phyloP scores from a whole-genome alignment of 805 yeast genomes.

The Saccharomycopsis sp. region DNA sequence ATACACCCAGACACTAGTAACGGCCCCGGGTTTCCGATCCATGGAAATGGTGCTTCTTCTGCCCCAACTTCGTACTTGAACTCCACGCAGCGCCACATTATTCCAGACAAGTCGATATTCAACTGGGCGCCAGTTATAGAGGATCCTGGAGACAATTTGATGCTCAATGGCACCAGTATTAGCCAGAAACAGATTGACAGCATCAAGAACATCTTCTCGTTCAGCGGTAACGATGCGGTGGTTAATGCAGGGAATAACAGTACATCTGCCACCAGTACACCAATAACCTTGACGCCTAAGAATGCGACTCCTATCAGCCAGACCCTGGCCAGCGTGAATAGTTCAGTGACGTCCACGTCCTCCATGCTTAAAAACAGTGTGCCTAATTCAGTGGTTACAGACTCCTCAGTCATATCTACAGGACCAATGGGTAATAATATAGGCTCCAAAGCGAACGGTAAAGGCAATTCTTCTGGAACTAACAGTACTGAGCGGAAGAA shows the following conservation, averaged over 20 bases:
- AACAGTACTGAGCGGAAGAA: not conserved
- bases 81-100: not conserved
- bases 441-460: not conserved
- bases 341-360: not conserved
- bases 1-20: not conserved
- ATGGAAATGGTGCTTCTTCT: not conserved
- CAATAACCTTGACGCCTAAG: slow-evolving; percentile 1
- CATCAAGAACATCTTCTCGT: slow-evolving; percentile 15
- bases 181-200: slow-evolving; percentile 10
- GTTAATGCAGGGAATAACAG: not conserved
- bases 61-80: not conserved
- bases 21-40: not conserved
- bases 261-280: not conserved
- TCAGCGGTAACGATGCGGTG: not conserved
- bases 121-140: not conserved
- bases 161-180: not conserved
- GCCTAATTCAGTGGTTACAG: not conserved
- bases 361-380: slow-evolving; percentile 1
- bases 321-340: slow-evolving; percentile 1
- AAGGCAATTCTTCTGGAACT: not conserved
- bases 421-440: no score
- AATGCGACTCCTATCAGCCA: not conserved
- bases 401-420: not conserved
- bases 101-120: not conserved
- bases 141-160: not conserved